Evolutionary conservation across 306 rosid species (phyloP).

Genomic region (Lithocarpus polystachyus): DNA sequence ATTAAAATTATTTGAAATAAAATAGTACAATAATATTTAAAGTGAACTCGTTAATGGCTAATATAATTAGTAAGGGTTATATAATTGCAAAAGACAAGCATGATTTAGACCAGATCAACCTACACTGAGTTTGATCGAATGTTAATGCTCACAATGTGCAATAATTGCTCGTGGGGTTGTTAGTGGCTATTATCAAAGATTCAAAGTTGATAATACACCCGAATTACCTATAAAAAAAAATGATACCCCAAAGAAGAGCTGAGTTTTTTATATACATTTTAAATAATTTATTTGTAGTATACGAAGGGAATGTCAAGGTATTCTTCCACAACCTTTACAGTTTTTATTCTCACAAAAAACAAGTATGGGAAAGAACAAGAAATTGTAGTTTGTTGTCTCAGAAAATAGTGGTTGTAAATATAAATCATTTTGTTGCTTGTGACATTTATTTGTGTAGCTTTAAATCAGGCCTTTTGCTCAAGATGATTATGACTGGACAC

Average conservation of each 20-base stretch:
- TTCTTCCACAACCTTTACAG: neutral
- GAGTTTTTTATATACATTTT: no score
- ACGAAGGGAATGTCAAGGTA: no score
- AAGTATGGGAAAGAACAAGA: neutral
- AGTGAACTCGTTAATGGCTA: neutral
- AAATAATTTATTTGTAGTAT: no score
- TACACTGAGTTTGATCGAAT: no score
- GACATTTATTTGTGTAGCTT: neutral
- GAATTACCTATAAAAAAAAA: no score
- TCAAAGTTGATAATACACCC: no score
- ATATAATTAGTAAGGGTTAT: neutral
- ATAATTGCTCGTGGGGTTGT: no score
- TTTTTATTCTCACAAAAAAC: neutral
- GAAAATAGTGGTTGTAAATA: neutral
- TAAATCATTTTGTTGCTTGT: neutral
- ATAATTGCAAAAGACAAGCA: no score
- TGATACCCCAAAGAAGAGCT: no score
- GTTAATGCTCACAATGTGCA: no score
- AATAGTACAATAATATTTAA: neutral
- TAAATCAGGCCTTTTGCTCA: constrained; percentile 1
- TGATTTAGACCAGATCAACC: no score
- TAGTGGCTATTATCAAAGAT: no score
- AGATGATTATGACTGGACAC: neutral
- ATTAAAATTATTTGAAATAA: neutral
- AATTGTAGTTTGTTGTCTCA: neutral